These are phyloP conservation scores for Cytospora leucostoma DNA, from an alignment of 2,329 filamentous ascomycete species.

Conservation along the genomic window DNA sequence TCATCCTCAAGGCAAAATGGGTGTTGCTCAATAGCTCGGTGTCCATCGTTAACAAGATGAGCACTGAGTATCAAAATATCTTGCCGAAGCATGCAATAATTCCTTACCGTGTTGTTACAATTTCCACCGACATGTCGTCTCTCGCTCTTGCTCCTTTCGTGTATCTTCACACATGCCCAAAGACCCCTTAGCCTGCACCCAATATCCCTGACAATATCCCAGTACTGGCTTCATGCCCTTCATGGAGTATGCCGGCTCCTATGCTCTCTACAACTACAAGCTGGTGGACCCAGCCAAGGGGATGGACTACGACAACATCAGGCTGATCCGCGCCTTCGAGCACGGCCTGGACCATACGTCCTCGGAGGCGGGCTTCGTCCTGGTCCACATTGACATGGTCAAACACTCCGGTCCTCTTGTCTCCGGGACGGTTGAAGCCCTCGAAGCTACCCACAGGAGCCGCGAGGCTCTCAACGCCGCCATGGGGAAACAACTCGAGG, in stretches of 20 bases:
- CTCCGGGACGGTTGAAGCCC: constrained; percentile 66
- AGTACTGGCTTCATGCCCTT: constrained; percentile 81
- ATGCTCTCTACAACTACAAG: constrained; percentile 69
- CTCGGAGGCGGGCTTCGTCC: constrained; percentile 93
- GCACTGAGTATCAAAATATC: background rate
- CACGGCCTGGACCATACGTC: constrained; percentile 81
- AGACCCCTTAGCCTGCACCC: background rate
- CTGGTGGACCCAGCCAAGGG: constrained; percentile 57
- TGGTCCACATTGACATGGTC: constrained; percentile 96
- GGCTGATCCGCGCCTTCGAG: constrained; percentile 89
- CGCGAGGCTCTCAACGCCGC: constrained; percentile 65
- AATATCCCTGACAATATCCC: constrained; percentile 7
- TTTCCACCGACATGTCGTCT: background rate
- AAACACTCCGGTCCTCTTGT: constrained; percentile 79
- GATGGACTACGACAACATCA: constrained; percentile 67
- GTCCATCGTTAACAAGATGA: background rate
- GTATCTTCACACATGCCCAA: constrained; percentile 12
- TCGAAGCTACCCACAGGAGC: constrained; percentile 54
- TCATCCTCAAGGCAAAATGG: constrained; percentile 13
- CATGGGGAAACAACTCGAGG: constrained; percentile 60
- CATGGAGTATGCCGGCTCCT: constrained; percentile 79
- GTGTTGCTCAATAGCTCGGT: background rate
- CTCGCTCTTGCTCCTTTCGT: constrained; percentile 16
- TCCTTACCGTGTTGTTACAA: background rate
- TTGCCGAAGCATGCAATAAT: background rate